A percentile compares a stretch with the other conserved stretches of the same genome.
Conservation (phyloP, 257 asterid species). For the Solanum chmielewskii region DNA sequence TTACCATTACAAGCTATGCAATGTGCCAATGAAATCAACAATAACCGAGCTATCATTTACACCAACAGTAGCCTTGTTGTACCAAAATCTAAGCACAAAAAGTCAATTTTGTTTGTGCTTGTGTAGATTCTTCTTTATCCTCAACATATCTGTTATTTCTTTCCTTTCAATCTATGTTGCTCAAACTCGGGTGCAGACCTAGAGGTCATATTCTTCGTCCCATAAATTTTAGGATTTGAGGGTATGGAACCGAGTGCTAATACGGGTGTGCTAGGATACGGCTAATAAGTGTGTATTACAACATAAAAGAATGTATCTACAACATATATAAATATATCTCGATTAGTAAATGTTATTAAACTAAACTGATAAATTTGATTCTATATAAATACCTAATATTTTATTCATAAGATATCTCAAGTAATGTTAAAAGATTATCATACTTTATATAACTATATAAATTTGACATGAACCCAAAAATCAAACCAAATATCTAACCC, state of each 20-base stretch:
- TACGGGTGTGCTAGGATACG: not conserved
- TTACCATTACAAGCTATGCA: not conserved
- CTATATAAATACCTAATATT: not conserved
- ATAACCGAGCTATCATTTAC: not conserved
- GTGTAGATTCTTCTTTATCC: not conserved
- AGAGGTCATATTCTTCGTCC: not conserved
- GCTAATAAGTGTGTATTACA: not conserved
- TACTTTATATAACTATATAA: not conserved
- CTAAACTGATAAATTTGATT: not conserved
- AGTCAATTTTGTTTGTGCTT: not conserved
- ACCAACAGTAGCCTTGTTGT: not conserved
- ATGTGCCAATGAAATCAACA: not conserved
- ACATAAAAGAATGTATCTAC: not conserved
- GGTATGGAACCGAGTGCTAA: not conserved
- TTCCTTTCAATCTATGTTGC: not conserved
- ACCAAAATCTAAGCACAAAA: not conserved
- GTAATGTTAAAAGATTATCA: not conserved
- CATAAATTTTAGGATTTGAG: not conserved
- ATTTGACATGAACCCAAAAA: not conserved
- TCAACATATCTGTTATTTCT: not conserved
- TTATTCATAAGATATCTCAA: not conserved
- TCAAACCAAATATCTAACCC: not conserved
- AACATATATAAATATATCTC: not conserved
- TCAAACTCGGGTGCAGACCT: not conserved
- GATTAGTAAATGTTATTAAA: not conserved